These are phyloP conservation scores for Boletus semigastroideus DNA, from an alignment of 1,284 basidiomycete genomes.

Conservation along the genomic window DNA sequence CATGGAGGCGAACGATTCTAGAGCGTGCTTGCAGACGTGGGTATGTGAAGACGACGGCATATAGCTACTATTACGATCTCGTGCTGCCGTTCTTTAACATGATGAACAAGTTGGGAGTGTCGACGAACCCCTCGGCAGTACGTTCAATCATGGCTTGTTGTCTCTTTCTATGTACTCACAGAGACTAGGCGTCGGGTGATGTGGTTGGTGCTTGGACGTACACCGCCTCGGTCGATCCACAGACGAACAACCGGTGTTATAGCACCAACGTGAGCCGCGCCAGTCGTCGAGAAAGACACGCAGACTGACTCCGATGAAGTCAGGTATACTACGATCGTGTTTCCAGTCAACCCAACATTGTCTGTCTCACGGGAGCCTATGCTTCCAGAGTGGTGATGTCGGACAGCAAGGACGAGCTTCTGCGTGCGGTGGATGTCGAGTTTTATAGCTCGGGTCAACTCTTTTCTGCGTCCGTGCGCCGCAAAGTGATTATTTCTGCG, in stretches of 20 bases:
- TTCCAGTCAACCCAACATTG: slow-evolving; percentile 17
- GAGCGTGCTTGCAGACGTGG: no score
- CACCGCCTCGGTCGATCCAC: slow-evolving; percentile 13
- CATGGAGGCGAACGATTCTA: not conserved
- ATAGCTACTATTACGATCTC: no score
- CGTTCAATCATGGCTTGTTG: no score
- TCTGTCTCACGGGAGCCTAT: slow-evolving; percentile 19
- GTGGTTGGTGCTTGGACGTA: slow-evolving; percentile 3
- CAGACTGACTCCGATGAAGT: not conserved
- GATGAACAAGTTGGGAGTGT: no score
- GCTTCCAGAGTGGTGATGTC: slow-evolving; percentile 15
- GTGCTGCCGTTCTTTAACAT: no score
- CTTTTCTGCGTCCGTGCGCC: slow-evolving; percentile 7
- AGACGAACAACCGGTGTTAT: not conserved
- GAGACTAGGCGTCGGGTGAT: slow-evolving; percentile 10
- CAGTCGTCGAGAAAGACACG: not conserved
- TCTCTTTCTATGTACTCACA: no score
- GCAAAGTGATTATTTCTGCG: slow-evolving; percentile 31
- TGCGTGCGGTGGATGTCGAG: slow-evolving; percentile 13
- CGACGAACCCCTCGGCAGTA: no score
- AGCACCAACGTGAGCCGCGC: slow-evolving; percentile 10
- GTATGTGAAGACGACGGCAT: no score
- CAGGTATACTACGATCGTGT: slow-evolving; percentile 23
- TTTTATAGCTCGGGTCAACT: slow-evolving; percentile 12
- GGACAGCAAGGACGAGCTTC: not conserved